Evolutionary conservation across 768 basidiomycete species (phyloP), one percentile per base, ranked within the genome.

Genomic region (Omphalotus guepiniiformis): DNA sequence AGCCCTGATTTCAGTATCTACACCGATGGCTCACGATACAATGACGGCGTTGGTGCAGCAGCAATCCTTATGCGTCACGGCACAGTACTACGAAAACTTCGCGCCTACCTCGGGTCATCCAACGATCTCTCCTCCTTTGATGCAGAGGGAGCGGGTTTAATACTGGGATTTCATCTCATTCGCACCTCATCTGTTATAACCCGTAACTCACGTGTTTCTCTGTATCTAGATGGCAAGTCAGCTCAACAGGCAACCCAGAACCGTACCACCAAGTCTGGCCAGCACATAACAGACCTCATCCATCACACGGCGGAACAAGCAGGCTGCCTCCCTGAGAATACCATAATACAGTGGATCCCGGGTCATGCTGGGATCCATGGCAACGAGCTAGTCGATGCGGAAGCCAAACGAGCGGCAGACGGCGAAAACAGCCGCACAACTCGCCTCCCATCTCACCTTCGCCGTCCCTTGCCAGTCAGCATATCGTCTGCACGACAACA

Each of bases 1-100:
- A 9, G 13, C 15, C 23, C 38, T 13, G 12, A 18, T 25, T 22
- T 21, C 15, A 27, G 19, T 15, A 37, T 56, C 2, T 56, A 49
- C 42, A 37, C 55, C 2, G 52, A 57, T 35, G 55, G 56, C 13
- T 57, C 56, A 8, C 37, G 37, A 1, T 29, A 23, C 19, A 45
- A 50, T 6, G 34, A 39, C 16, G 35, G 21, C 9, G 44, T 50
- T 1, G 55, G 39, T 3, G 47, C 47, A 1, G 47, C 38, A 26
- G 47, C 39, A 21, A 16, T 37, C 6, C 42, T 49, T 3, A 26
- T 21, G 5, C 18, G 23, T 2, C 2, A 27, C 1, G 39, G 18
- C 3, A 6, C 6, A 28, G 16, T 3, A n/a, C 21, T 23, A 2
- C 34, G 9, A 1, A 13, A 43, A 8, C 19, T 35, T 2, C 45